These are phyloP conservation scores for Artemisia tridentata DNA, from an alignment of 129 eudicot species.

Conservation along the genomic window DNA sequence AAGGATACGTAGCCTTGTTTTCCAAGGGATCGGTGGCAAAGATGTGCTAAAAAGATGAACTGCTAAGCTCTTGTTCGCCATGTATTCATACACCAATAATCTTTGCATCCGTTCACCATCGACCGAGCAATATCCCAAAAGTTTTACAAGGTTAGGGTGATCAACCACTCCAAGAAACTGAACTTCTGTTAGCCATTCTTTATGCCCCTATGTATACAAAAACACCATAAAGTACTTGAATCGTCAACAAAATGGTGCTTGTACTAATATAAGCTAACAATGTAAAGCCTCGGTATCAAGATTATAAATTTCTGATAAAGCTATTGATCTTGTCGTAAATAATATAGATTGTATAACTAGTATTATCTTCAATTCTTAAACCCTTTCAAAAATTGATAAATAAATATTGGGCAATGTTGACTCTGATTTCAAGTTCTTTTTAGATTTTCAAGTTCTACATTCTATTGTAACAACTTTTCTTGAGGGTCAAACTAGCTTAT, in stretches of 20 bases:
- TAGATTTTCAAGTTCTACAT: neutral
- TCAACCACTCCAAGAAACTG: constrained; percentile 77
- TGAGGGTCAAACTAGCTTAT: constrained; percentile 10
- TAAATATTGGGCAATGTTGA: neutral
- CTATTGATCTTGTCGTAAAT: neutral
- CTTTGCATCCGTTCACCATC: constrained; percentile 87
- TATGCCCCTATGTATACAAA: constrained; percentile 70
- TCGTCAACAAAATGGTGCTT: neutral
- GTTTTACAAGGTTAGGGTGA: constrained; percentile 83
- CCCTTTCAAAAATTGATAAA: neutral
- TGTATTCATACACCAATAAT: constrained; percentile 70
- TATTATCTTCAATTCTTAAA: neutral
- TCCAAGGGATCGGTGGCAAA: constrained; percentile 60
- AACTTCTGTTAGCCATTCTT: constrained; percentile 84
- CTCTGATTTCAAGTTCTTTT: neutral
- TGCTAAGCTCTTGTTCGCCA: constrained; percentile 74
- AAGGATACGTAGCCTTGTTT: constrained; percentile 57
- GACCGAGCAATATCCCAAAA: constrained; percentile 71
- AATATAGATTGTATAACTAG: neutral
- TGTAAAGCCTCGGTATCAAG: neutral
- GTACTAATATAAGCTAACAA: neutral
- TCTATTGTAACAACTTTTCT: neutral
- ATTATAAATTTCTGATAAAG: constrained; percentile 6
- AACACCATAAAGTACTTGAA: constrained; percentile 5
- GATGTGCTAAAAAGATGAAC: constrained; percentile 59